These are phyloP conservation scores for Helicostylum pulchrum DNA, from an alignment of 192 early-diverging fungal genomes.

Conservation along the genomic window DNA sequence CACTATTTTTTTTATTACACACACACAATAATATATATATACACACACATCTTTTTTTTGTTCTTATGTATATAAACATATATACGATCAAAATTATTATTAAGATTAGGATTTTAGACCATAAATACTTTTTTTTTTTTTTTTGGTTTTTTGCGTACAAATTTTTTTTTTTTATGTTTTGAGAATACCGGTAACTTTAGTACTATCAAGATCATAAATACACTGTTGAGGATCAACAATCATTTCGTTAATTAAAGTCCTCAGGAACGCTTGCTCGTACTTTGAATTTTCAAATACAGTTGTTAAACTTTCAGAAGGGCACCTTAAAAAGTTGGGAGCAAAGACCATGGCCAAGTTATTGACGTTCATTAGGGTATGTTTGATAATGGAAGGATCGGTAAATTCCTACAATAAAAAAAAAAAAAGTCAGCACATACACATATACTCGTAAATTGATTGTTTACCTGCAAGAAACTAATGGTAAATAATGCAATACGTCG, in stretches of 20 bases:
- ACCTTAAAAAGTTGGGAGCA: conserved; percentile 90
- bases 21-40: no score
- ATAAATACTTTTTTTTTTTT: no score
- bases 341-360: conserved; percentile 94
- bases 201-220: conserved; percentile 3
- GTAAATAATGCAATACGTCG: conserved; percentile 73
- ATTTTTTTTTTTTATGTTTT: not conserved
- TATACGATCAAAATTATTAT: no score
- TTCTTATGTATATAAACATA: no score
- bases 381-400: conserved; percentile 65
- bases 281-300: conserved; percentile 54
- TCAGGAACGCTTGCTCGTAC: conserved; percentile 40
- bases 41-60: no score
- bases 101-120: no score
- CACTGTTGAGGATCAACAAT: conserved; percentile 6
- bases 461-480: conserved; percentile 76
- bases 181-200: not conserved
- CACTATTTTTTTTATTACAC: no score
- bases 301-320: conserved; percentile 68
- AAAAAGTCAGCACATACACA: not conserved
- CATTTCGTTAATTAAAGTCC: conserved; percentile 19
- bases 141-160: no score
- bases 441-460: not conserved
- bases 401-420: conserved; percentile 49
- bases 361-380: conserved; percentile 86